These are phyloP conservation scores for Thymus quinquecostatus DNA, from an alignment of 257 asterid species.

Conservation along the genomic window DNA sequence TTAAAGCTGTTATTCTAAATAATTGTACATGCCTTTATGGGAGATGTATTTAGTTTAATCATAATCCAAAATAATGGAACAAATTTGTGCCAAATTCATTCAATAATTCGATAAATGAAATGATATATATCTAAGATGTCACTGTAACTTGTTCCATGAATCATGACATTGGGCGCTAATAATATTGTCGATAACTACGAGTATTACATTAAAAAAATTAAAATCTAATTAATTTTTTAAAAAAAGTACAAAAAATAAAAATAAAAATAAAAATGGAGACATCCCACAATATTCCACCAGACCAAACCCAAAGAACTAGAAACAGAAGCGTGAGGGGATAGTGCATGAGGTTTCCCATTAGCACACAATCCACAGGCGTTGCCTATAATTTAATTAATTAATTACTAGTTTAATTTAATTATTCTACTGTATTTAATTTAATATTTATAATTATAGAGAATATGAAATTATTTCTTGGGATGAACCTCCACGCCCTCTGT, in stretches of 20 bases:
- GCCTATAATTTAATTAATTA: neutral
- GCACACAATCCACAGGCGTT: slow-evolving; percentile 25
- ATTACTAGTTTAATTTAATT: neutral
- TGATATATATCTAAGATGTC: no score
- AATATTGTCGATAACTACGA: no score
- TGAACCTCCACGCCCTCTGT: slow-evolving; percentile 34
- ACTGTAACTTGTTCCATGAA: no score
- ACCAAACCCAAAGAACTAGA: slow-evolving; percentile 25
- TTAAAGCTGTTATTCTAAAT: neutral
- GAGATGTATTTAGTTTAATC: neutral
- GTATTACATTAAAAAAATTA: neutral
- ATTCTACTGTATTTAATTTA: neutral
- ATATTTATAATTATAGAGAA: neutral
- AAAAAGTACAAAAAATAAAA: neutral
- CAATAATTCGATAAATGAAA: no score
- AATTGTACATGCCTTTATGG: neutral
- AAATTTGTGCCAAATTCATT: no score
- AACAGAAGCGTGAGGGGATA: slow-evolving; percentile 36
- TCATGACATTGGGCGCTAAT: no score
- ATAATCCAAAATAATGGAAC: no score
- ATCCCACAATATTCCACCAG: slow-evolving; percentile 25
- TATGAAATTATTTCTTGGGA: neutral
- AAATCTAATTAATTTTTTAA: neutral
- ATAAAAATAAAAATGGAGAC: neutral
- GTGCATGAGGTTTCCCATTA: slow-evolving; percentile 31